A percentile compares a stretch with the other conserved stretches of the same genome.
These are phyloP conservation scores for Colletotrichum lentis DNA, from an alignment of 2,329 filamentous ascomycete genomes.

Conservation along the genomic window DNA sequence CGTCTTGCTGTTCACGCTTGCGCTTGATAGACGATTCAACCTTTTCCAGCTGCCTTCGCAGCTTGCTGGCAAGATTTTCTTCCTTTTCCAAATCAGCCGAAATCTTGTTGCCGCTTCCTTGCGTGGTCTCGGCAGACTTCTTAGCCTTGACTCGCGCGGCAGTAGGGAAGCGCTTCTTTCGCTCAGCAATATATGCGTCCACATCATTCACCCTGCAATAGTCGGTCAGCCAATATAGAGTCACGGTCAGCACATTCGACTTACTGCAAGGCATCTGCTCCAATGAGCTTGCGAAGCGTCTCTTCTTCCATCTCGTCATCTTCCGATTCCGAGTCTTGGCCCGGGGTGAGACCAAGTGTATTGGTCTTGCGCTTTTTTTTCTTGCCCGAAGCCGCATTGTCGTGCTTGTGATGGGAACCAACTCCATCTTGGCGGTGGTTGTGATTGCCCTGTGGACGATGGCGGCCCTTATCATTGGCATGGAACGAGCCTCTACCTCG, in stretches of 20 bases:
- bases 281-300: constrained; percentile 64
- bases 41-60: constrained; percentile 71
- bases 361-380: constrained; percentile 78
- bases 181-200: constrained; percentile 80
- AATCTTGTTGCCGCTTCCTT: constrained; percentile 36
- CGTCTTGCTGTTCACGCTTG: constrained; percentile 72
- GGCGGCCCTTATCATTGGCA: constrained; percentile 51
- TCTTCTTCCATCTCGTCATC: constrained; percentile 78
- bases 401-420: constrained; percentile 39
- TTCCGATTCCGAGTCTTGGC: constrained; percentile 69
- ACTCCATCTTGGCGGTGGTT: constrained; percentile 43
- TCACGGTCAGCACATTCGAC: constrained; percentile 40
- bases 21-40: constrained; percentile 75
- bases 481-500: constrained; percentile 31
- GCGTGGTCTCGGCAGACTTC: constrained; percentile 56
- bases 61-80: constrained; percentile 68
- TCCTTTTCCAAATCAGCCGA: constrained; percentile 59
- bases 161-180: constrained; percentile 82
- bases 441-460: constrained; percentile 40
- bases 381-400: constrained; percentile 61
- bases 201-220: constrained; percentile 70
- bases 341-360: constrained; percentile 75
- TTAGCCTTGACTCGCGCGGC: constrained; percentile 72
- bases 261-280: constrained; percentile 64
- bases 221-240: neutral